Percentiles rank a stretch among this genome's conserved stretches.
Evolutionary conservation across 2,329 filamentous ascomycete species (phyloP).

Genomic region (Emmonsiellopsis sp.): DNA sequence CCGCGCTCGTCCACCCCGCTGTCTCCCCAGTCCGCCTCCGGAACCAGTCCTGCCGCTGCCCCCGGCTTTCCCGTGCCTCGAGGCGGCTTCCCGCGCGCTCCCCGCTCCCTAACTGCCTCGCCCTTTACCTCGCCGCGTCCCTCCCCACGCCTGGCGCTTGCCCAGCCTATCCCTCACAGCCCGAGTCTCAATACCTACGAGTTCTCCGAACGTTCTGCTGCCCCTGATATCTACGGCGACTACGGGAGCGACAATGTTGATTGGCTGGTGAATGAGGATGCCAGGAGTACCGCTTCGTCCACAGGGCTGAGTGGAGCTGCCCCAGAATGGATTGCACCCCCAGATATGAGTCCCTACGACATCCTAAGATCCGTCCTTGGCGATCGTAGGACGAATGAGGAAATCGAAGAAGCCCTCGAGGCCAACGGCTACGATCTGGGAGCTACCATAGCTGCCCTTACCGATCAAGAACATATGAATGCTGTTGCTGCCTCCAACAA

Average conservation of each 20-base stretch:
- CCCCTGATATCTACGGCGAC: slow-evolving; percentile 80
- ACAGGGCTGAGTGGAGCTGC: slow-evolving; percentile 70
- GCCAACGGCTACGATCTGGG: slow-evolving; percentile 87
- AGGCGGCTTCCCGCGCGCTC: slow-evolving; percentile 65
- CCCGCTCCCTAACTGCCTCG: slow-evolving; percentile 67
- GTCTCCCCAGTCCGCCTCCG: slow-evolving; percentile 67
- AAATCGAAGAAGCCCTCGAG: slow-evolving; percentile 85
- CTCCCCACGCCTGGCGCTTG: slow-evolving; percentile 81
- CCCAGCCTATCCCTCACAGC: slow-evolving; percentile 89
- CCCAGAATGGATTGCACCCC: slow-evolving; percentile 68
- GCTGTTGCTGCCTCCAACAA: slow-evolving; percentile 44
- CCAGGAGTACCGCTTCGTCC: slow-evolving; percentile 70
- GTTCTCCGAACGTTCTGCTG: slow-evolving; percentile 75
- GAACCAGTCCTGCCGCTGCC: slow-evolving; percentile 72
- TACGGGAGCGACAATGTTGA: slow-evolving; percentile 91
- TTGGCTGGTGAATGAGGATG: slow-evolving; percentile 87
- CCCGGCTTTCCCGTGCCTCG: slow-evolving; percentile 67
- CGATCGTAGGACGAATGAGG: slow-evolving; percentile 80
- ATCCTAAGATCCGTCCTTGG: slow-evolving; percentile 93
- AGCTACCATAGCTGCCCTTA: slow-evolving; percentile 80
- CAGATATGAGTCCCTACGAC: slow-evolving; percentile 95
- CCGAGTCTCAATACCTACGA: slow-evolving; percentile 92
- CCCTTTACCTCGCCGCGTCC: slow-evolving; percentile 91
- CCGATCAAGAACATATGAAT: slow-evolving; percentile 58
- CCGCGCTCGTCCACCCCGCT: slow-evolving; percentile 66